A percentile compares a stretch with the other conserved stretches of the same genome.
Conservation (phyloP, 768 basidiomycete species). For the Trichaptum fuscoviolaceum region DNA sequence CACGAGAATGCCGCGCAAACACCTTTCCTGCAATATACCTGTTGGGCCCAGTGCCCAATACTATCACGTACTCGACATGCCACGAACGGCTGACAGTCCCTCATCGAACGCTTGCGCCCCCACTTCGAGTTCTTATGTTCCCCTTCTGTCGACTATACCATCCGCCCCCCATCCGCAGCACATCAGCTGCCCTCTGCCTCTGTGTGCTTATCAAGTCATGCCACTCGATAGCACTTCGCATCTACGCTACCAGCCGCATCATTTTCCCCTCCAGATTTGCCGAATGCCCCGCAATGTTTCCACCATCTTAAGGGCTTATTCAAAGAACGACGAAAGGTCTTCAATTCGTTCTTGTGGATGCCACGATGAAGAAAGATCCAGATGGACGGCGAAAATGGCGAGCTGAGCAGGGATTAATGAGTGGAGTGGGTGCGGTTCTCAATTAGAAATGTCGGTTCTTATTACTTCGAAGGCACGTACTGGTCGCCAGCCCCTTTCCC, state of each 20-base stretch:
- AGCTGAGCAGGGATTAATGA: not conserved
- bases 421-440: not conserved
- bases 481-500: too few relatives aligned
- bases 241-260: not conserved
- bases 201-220: not conserved
- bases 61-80: too few relatives aligned
- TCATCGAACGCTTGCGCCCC: too few relatives aligned
- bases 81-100: not conserved
- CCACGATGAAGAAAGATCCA: not conserved
- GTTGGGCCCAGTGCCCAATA: too few relatives aligned
- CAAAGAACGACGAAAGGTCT: not conserved
- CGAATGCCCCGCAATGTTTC: not conserved
- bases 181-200: not conserved
- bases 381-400: not conserved
- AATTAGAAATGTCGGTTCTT: not conserved
- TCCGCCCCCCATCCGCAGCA: not conserved
- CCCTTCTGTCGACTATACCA: not conserved
- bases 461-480: not conserved
- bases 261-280: not conserved
- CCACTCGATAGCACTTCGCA: not conserved
- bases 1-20: too few relatives aligned
- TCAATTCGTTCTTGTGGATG: not conserved
- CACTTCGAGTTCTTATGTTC: too few relatives aligned
- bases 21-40: not conserved
- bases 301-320: not conserved